These are phyloP conservation scores for Alternaria alternata DNA, from an alignment of 2,329 filamentous ascomycete species.

Conservation along the genomic window DNA sequence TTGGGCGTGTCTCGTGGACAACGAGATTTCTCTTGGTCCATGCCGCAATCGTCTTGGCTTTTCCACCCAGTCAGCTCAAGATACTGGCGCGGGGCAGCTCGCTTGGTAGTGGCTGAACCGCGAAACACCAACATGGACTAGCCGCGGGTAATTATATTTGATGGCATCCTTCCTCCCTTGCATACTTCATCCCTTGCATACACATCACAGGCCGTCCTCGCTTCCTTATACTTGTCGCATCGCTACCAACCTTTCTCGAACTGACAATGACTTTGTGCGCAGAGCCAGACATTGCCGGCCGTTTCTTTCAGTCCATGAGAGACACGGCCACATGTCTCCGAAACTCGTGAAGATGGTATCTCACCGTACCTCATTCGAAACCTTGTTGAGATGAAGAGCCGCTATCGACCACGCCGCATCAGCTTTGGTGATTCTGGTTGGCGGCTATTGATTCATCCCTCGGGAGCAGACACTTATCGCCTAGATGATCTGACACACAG, in stretches of 20 bases:
- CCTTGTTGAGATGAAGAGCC: neutral
- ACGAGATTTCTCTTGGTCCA: slow-evolving; percentile 11
- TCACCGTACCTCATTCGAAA: neutral
- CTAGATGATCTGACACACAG: slow-evolving; percentile 5
- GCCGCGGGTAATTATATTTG: slow-evolving; percentile 7
- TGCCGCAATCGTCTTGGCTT: slow-evolving; percentile 4
- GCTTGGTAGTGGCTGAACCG: slow-evolving; percentile 4
- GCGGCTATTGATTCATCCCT: neutral
- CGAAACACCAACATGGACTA: slow-evolving; percentile 14
- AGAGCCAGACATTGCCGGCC: neutral
- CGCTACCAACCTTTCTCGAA: neutral
- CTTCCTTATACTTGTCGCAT: neutral
- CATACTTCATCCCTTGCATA: neutral
- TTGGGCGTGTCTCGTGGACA: slow-evolving; percentile 8
- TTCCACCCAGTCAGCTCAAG: slow-evolving; percentile 7
- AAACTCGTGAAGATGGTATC: neutral
- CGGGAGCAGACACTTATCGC: neutral
- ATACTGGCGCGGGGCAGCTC: slow-evolving; percentile 7
- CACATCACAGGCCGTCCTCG: neutral
- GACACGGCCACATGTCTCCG: neutral
- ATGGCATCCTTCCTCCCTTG: neutral
- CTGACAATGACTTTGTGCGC: neutral
- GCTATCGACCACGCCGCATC: slow-evolving; percentile 4
- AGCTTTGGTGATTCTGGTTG: neutral
- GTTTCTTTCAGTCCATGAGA: neutral